These are phyloP conservation scores for Herpetospermum pedunculosum DNA, from an alignment of 306 rosid species.

Conservation along the genomic window DNA sequence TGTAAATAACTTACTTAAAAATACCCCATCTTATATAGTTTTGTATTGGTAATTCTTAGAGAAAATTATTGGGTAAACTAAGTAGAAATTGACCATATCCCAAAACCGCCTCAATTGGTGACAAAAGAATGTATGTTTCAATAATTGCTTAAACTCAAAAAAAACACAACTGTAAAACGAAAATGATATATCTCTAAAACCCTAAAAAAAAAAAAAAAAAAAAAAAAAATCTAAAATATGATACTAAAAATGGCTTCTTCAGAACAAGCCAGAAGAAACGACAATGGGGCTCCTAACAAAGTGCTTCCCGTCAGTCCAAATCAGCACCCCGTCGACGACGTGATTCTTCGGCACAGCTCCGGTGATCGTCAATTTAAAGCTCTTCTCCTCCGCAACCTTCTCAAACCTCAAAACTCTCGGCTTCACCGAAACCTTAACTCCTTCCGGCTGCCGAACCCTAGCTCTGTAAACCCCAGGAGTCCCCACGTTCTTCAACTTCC, in stretches of 20 bases:
- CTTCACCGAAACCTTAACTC: conserved; percentile 30
- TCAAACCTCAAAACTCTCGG: conserved; percentile 37
- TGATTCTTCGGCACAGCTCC: neutral
- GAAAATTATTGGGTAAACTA: too few relatives aligned
- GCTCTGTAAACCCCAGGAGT: conserved; percentile 35
- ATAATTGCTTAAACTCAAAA: too few relatives aligned
- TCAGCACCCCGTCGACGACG: conserved; percentile 19
- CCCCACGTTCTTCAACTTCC: conserved; percentile 64
- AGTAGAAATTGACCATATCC: too few relatives aligned
- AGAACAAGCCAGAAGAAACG: conserved; percentile 9
- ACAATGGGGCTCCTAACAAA: conserved; percentile 47
- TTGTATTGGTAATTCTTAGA: too few relatives aligned
- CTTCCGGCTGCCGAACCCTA: conserved; percentile 15
- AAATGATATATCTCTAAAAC: too few relatives aligned
- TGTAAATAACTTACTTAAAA: too few relatives aligned
- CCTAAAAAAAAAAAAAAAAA: too few relatives aligned
- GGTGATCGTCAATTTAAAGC: conserved; percentile 29
- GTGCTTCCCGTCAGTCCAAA: conserved; percentile 53
- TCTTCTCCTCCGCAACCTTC: conserved; percentile 37
- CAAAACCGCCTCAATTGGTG: too few relatives aligned
- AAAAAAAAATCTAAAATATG: neutral
- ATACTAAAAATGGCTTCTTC: neutral
- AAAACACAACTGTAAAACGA: too few relatives aligned
- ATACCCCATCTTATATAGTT: too few relatives aligned
- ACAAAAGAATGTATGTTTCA: too few relatives aligned